These are phyloP conservation scores for Prunus mume DNA, from an alignment of 306 rosid species.

Conservation along the genomic window DNA sequence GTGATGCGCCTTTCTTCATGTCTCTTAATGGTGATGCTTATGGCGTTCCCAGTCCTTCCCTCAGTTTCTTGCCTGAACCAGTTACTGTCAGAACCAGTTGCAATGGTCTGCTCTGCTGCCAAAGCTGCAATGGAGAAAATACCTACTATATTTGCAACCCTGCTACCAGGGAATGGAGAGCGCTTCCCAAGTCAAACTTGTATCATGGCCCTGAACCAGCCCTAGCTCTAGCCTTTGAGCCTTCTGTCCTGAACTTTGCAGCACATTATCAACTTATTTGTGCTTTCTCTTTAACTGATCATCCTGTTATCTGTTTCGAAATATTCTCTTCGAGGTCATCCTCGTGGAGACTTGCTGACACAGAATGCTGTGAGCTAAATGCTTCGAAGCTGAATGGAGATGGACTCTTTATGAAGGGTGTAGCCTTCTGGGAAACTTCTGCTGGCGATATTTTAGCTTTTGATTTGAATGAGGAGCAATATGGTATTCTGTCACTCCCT, in stretches of 20 bases:
- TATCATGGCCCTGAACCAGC: constrained; percentile 22
- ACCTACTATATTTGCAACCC: constrained; percentile 43
- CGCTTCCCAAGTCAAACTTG: constrained; percentile 24
- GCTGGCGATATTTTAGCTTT: constrained; percentile 26
- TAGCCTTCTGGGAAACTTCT: constrained; percentile 34
- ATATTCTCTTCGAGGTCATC: constrained; percentile 40
- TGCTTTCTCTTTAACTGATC: constrained; percentile 13
- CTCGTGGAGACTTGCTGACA: constrained; percentile 28
- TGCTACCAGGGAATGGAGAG: constrained; percentile 17
- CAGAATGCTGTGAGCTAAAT: constrained; percentile 10
- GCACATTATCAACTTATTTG: constrained; percentile 34
- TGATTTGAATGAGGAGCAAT: constrained; percentile 25
- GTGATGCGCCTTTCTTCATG: constrained; percentile 12
- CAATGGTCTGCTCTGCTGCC: constrained; percentile 42
- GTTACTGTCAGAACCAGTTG: constrained; percentile 16
- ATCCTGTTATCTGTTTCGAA: constrained; percentile 21
- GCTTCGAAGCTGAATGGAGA: constrained; percentile 18
- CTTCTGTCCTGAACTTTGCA: constrained; percentile 21
- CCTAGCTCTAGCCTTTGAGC: constrained; percentile 30
- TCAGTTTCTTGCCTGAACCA: constrained; percentile 27
- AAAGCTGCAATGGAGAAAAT: background rate
- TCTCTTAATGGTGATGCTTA: constrained; percentile 22
- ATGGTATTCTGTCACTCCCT: constrained; percentile 28
- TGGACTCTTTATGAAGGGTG: constrained; percentile 23
- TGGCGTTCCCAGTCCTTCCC: constrained; percentile 28